Base-by-base conservation (phyloP, 257 asterid species). In the Forsythia viridissima region DNA sequence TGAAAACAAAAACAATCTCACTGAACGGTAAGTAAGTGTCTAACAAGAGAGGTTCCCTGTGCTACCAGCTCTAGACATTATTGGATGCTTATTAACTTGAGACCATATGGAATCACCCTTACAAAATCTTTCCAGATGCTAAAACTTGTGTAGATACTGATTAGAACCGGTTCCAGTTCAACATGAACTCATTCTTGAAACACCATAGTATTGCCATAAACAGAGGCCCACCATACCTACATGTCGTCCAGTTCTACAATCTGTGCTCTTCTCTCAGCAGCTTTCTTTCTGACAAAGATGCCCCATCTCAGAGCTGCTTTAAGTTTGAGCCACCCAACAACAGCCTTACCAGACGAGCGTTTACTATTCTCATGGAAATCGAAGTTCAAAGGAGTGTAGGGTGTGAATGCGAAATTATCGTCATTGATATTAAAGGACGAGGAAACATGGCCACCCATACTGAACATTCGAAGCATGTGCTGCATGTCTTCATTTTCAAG, bases 261-360 rank as follows among this genome's bases (percentile, higher is more conserved):
- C 72, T 90, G 97, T 66, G 99, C 98, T 84, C 97, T 88, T 86
- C 97, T 89, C 91, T 94, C 98, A 15, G 99, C 98, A 71, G 98
- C 99, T 85, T 91, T 88, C 88, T 93, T 94, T 87, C 99, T 85
- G 75, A 89, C 87, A 74, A 94, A 94, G 80, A 94, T 93, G 38
- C 99, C 98, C 99, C 99, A 94, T 87, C 99, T 88, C 75, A 94
- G 82, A 79, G 98, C 98, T 46, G 98, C 98, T 89, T 94, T 94
- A 39, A 94, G 97, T 78, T 94, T 94, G 38, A 94, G 96, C 99
- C 99, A 94, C 51, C 99, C 99, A 13, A 94, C 94, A 79, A 93
- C 98, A 70, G 99, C 99, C 86, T 93, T 94, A n/a, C 99, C 99
- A 63, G 98, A 90, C 38, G 98, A 76, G 66, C 97, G 98, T 6